phyloP scores from a whole-genome alignment of 768 basidiomycete species.

The Leccinum broughii region DNA sequence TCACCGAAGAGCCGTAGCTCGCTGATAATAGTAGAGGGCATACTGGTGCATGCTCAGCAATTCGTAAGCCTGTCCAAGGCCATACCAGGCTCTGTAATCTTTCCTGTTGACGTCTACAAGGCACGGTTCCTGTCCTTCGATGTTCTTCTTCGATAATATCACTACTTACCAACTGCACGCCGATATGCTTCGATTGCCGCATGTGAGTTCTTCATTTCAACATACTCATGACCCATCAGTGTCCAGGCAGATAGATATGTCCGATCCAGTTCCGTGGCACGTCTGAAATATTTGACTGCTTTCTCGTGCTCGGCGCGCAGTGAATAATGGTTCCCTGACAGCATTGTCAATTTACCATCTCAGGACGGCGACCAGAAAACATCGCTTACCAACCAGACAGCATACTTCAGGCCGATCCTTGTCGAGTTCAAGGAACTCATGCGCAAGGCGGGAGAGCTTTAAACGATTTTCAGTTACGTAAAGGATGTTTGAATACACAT shows the following conservation, averaged over 20 bases:
- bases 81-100: constrained; percentile 98
- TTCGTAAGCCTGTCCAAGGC: constrained; percentile 97
- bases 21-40: constrained; percentile 94
- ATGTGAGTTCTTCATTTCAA: constrained; percentile 99
- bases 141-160: background rate
- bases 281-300: constrained; percentile 91
- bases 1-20: constrained; percentile 89
- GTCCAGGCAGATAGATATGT: constrained; percentile 98
- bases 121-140: background rate
- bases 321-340: constrained; percentile 94
- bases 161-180: constrained; percentile 82
- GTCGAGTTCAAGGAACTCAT: constrained; percentile 85
- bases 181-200: constrained; percentile 98
- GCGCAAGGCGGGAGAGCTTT: constrained; percentile 88
- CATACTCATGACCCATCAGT: constrained; percentile 97
- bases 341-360: background rate
- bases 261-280: constrained; percentile 92
- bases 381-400: constrained; percentile 81
- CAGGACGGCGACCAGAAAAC: background rate
- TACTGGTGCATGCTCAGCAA: constrained; percentile 96
- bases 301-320: constrained; percentile 92
- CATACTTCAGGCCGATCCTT: constrained; percentile 96
- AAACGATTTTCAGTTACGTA: constrained; percentile 90
- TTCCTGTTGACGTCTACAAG: constrained; percentile 87
- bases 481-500: constrained; percentile 94